These are phyloP conservation scores for Xylaria sp. DNA, from an alignment of 2,329 filamentous ascomycete genomes.

Conservation along the genomic window DNA sequence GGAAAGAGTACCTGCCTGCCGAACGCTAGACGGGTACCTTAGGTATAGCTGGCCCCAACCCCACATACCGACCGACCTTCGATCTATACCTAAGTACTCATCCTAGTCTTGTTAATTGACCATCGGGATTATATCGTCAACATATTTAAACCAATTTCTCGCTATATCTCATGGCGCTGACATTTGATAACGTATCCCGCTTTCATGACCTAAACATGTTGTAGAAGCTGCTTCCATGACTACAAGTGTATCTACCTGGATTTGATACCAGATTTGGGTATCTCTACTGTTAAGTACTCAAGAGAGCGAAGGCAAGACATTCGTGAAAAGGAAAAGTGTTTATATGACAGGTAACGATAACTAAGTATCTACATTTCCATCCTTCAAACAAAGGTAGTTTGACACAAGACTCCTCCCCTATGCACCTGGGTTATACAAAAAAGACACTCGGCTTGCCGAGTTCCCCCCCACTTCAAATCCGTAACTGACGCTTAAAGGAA, in stretches of 20 bases:
- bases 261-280: not conserved
- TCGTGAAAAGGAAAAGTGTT: slow-evolving; percentile 6
- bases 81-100: not conserved
- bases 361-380: slow-evolving; percentile 24
- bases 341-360: slow-evolving; percentile 17
- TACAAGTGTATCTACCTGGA: not conserved
- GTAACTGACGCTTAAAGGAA: slow-evolving; percentile 23
- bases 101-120: not conserved
- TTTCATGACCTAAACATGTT: not conserved
- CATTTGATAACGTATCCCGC: not conserved
- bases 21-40: too few relatives aligned
- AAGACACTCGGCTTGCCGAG: slow-evolving; percentile 7
- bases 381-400: slow-evolving; percentile 6
- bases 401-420: slow-evolving; percentile 9
- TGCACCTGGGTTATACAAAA: slow-evolving; percentile 7
- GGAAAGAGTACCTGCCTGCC: not conserved
- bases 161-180: not conserved
- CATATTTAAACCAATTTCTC: not conserved
- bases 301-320: not conserved
- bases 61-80: not conserved
- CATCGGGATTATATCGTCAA: not conserved
- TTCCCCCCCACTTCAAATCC: slow-evolving; percentile 16
- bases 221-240: not conserved
- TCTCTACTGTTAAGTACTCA: not conserved
- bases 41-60: not conserved